Conservation (phyloP, 176 grass and related monocot species). For the Aegilops speltoides region DNA sequence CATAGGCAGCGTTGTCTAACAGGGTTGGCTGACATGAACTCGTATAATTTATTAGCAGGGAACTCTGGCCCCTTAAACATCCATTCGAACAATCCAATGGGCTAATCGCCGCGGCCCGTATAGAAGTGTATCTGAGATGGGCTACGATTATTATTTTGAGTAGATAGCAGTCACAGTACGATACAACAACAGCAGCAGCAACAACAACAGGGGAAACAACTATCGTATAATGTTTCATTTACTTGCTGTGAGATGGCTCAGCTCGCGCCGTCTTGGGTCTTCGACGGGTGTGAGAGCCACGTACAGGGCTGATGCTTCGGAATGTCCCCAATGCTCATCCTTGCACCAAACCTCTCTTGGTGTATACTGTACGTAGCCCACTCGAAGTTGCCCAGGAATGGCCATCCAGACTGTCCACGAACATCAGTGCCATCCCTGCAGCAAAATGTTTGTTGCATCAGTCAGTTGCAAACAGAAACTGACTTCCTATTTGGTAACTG, state of each 20-base stretch:
- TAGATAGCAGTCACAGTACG: background rate
- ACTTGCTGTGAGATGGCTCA: slow-evolving; percentile 26
- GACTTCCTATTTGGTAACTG: background rate
- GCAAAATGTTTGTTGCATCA: slow-evolving; percentile 3
- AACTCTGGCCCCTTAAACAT: background rate
- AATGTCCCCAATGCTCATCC: slow-evolving; percentile 67
- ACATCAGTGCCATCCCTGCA: slow-evolving; percentile 72
- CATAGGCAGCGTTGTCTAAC: background rate
- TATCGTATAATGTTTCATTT: slow-evolving; percentile 30
- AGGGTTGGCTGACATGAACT: background rate
- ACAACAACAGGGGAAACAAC: slow-evolving; percentile 16
- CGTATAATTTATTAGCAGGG: background rate
- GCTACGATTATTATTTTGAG: slow-evolving; percentile 1
- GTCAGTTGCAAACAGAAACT: background rate
- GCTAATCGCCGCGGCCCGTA: background rate
- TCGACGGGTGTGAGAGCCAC: slow-evolving; percentile 57
- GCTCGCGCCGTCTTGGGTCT: slow-evolving; percentile 18
- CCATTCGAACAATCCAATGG: background rate
- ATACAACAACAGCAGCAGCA: slow-evolving; percentile 6
- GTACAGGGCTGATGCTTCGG: slow-evolving; percentile 48
- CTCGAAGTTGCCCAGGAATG: slow-evolving; percentile 73
- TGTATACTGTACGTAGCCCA: slow-evolving; percentile 72
- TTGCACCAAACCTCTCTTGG: slow-evolving; percentile 72
- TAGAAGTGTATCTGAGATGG: background rate
- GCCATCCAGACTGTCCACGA: slow-evolving; percentile 75